Conservation (phyloP, 2,329 filamentous ascomycete species). For the Penicillium hordei region DNA sequence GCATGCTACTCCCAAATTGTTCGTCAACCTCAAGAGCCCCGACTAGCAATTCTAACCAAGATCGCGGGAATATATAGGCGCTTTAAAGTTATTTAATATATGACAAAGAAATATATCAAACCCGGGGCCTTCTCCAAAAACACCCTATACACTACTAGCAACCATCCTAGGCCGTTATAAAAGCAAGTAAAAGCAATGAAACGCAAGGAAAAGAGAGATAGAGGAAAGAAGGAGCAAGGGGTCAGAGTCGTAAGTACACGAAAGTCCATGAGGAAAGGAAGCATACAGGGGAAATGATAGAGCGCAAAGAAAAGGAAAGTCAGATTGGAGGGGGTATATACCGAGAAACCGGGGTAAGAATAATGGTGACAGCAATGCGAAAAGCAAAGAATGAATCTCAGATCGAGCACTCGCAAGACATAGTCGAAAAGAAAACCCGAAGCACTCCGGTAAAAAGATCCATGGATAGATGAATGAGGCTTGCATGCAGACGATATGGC, state of each 20-base stretch:
- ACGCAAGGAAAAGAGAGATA: not conserved
- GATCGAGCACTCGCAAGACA: not conserved
- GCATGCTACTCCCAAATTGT: not conserved
- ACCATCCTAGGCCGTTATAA: not conserved
- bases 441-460: not conserved
- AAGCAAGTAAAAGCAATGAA: slow-evolving; percentile 2
- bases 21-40: not conserved
- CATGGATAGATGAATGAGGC: not conserved
- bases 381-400: not conserved
- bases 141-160: slow-evolving; percentile 18
- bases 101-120: slow-evolving; percentile 3
- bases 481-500: not conserved
- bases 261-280: slow-evolving; percentile 14
- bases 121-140: not conserved
- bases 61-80: not conserved
- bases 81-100: slow-evolving; percentile 4
- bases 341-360: slow-evolving; percentile 12
- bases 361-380: slow-evolving; percentile 13
- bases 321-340: slow-evolving; percentile 26
- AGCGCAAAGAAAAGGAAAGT: slow-evolving; percentile 9
- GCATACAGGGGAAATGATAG: slow-evolving; percentile 15
- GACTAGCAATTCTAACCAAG: not conserved
- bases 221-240: not conserved
- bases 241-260: slow-evolving; percentile 23
- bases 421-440: not conserved